Evolutionary conservation across 1,284 basidiomycete genomes (phyloP).

Genomic region (Irpex lacteus): DNA sequence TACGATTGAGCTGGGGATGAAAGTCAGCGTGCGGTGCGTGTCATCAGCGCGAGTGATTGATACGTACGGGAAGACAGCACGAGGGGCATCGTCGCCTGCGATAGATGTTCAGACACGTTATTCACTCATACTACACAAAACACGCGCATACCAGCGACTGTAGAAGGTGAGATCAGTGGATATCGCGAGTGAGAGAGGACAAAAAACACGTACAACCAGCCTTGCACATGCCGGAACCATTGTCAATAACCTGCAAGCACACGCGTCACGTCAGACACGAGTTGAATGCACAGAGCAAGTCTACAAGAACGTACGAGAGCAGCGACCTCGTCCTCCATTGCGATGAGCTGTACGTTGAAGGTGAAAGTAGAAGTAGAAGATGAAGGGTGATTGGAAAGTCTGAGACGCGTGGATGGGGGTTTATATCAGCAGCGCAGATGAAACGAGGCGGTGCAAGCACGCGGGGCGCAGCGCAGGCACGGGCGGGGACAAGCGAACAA

Average conservation of each 20-base stretch:
- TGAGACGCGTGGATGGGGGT: constrained; percentile 11
- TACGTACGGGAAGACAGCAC: constrained; percentile 67
- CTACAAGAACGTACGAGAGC: constrained; percentile 27
- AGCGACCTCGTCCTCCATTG: constrained; percentile 35
- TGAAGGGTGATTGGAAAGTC: constrained; percentile 14
- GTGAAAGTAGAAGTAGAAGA: constrained; percentile 21
- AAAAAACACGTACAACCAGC: constrained; percentile 73
- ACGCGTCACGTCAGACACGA: neutral
- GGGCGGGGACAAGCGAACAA: neutral
- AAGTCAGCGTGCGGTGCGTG: neutral
- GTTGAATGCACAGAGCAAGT: neutral
- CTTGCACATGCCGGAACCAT: constrained; percentile 91
- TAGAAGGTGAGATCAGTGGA: constrained; percentile 22
- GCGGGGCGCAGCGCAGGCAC: constrained; percentile 4
- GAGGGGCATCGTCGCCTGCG: constrained; percentile 66
- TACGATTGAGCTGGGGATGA: constrained; percentile 69
- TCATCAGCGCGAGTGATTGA: neutral
- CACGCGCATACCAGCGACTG: constrained; percentile 47
- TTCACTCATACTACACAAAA: neutral
- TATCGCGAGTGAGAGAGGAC: constrained; percentile 8
- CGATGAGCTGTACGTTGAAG: constrained; percentile 25
- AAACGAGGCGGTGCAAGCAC: constrained; percentile 16
- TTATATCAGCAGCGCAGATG: constrained; percentile 13
- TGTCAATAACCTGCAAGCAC: constrained; percentile 70
- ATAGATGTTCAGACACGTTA: constrained; percentile 8